phyloP scores from a whole-genome alignment of 306 rosid genomes.

The Lathyrus tuberosus region DNA sequence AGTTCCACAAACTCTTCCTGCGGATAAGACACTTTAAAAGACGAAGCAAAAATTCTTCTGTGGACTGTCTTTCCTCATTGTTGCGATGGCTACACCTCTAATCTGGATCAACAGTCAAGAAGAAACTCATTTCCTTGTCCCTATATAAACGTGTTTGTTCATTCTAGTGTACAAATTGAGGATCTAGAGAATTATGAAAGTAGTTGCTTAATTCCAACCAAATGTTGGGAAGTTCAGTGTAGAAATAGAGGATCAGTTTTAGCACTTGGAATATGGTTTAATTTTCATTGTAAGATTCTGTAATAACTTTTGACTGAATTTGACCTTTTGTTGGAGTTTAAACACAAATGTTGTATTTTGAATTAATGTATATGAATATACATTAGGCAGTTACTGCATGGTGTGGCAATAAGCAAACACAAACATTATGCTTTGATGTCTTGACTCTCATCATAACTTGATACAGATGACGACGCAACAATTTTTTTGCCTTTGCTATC shows the following conservation, averaged over 20 bases:
- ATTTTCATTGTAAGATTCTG: conserved; percentile 21
- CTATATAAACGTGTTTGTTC: conserved; percentile 53
- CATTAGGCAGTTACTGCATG: conserved; percentile 34
- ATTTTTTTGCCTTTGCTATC: conserved; percentile 57
- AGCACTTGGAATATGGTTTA: neutral
- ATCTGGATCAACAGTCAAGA: conserved; percentile 64
- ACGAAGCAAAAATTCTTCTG: conserved; percentile 53
- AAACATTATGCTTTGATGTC: conserved; percentile 21
- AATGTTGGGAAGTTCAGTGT: conserved; percentile 35
- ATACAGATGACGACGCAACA: conserved; percentile 42
- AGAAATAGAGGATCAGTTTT: conserved; percentile 14
- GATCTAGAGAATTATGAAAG: neutral
- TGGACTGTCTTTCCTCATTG: conserved; percentile 54
- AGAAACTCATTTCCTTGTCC: conserved; percentile 65
- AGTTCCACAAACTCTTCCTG: conserved; percentile 20
- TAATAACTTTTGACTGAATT: conserved; percentile 29
- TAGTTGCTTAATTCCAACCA: conserved; percentile 31
- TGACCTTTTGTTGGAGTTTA: conserved; percentile 12
- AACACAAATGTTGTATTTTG: conserved; percentile 17
- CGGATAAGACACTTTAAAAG: conserved; percentile 43
- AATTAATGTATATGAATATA: conserved; percentile 33
- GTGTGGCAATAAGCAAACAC: conserved; percentile 26
- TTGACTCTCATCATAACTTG: conserved; percentile 28
- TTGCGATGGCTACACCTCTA: conserved; percentile 55
- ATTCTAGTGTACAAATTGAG: conserved; percentile 9